phyloP scores from a whole-genome alignment of 2,329 filamentous ascomycete genomes.

The Penicillium nordicum region DNA sequence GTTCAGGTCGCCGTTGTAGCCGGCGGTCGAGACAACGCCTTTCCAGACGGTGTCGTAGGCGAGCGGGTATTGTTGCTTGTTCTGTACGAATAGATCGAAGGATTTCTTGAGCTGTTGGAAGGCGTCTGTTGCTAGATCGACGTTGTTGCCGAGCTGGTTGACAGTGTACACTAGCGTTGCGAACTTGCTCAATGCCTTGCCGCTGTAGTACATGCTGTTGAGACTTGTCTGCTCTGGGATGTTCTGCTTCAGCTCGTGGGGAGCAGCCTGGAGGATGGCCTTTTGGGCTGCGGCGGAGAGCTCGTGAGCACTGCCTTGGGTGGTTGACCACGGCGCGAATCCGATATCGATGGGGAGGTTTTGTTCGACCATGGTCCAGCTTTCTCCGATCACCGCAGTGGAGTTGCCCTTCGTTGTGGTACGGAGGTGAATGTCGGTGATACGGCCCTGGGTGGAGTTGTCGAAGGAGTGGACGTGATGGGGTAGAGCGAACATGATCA shows the following conservation, averaged over 20 bases:
- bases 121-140: slow-evolving; percentile 54
- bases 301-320: slow-evolving; percentile 34
- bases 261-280: slow-evolving; percentile 60
- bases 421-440: slow-evolving; percentile 59
- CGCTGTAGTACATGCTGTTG: slow-evolving; percentile 89
- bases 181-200: slow-evolving; percentile 80
- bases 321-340: slow-evolving; percentile 73
- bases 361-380: slow-evolving; percentile 74
- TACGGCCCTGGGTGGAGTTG: slow-evolving; percentile 47
- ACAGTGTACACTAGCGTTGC: slow-evolving; percentile 65
- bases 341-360: slow-evolving; percentile 70
- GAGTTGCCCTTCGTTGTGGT: slow-evolving; percentile 84
- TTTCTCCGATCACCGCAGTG: slow-evolving; percentile 66
- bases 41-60: slow-evolving; percentile 65
- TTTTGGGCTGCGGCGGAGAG: slow-evolving; percentile 53
- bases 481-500: slow-evolving; percentile 84
- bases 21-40: slow-evolving; percentile 72
- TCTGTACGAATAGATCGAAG: slow-evolving; percentile 64
- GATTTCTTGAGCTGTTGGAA: slow-evolving; percentile 62
- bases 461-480: slow-evolving; percentile 81
- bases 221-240: slow-evolving; percentile 70
- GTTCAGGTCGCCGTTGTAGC: slow-evolving; percentile 65
- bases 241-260: slow-evolving; percentile 71
- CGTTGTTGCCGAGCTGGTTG: slow-evolving; percentile 60
- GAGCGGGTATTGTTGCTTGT: slow-evolving; percentile 62